These are phyloP conservation scores for Smallanthus sonchifolius DNA, from an alignment of 129 eudicot species.

Conservation along the genomic window DNA sequence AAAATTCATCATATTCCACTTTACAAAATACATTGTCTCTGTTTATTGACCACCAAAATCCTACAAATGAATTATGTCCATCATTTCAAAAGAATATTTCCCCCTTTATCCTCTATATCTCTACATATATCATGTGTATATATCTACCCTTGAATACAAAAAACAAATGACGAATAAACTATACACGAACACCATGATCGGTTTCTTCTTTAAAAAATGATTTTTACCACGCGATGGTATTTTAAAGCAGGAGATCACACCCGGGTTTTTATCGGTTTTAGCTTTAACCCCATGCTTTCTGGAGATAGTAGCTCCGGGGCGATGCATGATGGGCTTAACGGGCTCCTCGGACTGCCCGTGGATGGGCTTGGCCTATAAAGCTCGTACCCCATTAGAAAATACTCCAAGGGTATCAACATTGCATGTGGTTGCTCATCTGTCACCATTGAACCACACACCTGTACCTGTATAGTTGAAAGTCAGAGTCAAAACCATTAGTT, in stretches of 20 bases:
- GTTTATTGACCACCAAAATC: constrained; percentile 31
- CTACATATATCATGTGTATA: constrained; percentile 30
- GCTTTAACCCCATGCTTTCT: constrained; percentile 97
- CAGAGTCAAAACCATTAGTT: constrained; percentile 13
- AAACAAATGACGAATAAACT: constrained; percentile 17
- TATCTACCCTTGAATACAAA: constrained; percentile 30
- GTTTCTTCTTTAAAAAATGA: not conserved
- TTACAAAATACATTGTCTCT: constrained; percentile 42
- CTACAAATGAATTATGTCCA: constrained; percentile 37
- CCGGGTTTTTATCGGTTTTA: constrained; percentile 94
- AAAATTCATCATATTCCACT: constrained; percentile 31
- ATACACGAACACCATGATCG: constrained; percentile 17
- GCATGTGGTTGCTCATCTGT: constrained; percentile 98
- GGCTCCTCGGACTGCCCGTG: constrained; percentile 91
- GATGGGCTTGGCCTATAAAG: constrained; percentile 56
- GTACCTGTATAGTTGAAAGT: constrained; percentile 50
- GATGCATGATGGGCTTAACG: constrained; percentile 77
- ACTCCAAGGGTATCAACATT: constrained; percentile 89
- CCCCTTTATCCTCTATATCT: constrained; percentile 31
- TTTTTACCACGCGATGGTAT: constrained; percentile 5
- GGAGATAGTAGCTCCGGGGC: constrained; percentile 91
- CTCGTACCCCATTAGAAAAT: constrained; percentile 90
- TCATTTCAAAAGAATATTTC: constrained; percentile 33
- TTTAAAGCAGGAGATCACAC: constrained; percentile 19
- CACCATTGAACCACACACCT: constrained; percentile 92